Conservation (phyloP, 495 filamentous ascomycete genomes). For the Aspergillus steynii region DNA sequence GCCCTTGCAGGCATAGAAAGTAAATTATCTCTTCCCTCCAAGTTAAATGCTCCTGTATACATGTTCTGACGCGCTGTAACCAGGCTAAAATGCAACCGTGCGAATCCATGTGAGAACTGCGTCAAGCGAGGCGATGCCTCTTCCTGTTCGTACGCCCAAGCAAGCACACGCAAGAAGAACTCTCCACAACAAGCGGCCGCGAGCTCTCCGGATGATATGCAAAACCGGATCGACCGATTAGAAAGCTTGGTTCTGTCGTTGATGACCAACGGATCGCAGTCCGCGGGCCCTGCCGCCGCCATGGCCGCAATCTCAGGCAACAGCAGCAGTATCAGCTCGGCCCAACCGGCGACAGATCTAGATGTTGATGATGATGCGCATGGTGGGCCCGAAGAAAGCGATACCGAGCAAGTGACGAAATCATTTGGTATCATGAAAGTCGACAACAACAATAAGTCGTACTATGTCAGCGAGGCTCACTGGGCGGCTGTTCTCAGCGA, state of each 20-base stretch:
- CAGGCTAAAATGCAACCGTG: conserved; percentile 92
- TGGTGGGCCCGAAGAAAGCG: conserved; percentile 65
- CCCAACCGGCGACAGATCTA: conserved; percentile 48
- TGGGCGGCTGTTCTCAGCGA: conserved; percentile 88
- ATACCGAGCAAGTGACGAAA: conserved; percentile 81
- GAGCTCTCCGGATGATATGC: conserved; percentile 90
- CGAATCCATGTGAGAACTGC: conserved; percentile 93
- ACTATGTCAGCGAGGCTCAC: conserved; percentile 86
- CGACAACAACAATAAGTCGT: conserved; percentile 76
- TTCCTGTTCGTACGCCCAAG: conserved; percentile 88
- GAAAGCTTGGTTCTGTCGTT: conserved; percentile 92
- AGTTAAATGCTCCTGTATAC: conserved; percentile 19
- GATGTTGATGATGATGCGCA: conserved; percentile 59
- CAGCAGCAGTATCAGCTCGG: conserved; percentile 55
- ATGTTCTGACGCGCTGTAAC: conserved; percentile 31
- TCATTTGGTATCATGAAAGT: conserved; percentile 90
- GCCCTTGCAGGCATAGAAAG: conserved; percentile 93
- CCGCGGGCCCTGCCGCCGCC: conserved; percentile 63
- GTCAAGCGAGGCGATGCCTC: conserved; percentile 80
- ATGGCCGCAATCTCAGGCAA: conserved; percentile 64
- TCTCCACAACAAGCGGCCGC: conserved; percentile 56
- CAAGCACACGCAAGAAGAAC: conserved; percentile 74
- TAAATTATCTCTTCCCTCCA: conserved; percentile 47
- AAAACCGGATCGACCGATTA: conserved; percentile 94
- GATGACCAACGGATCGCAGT: conserved; percentile 85